phyloP scores from a whole-genome alignment of 179 eudicot genomes.

The Corrigiola litoralis region DNA sequence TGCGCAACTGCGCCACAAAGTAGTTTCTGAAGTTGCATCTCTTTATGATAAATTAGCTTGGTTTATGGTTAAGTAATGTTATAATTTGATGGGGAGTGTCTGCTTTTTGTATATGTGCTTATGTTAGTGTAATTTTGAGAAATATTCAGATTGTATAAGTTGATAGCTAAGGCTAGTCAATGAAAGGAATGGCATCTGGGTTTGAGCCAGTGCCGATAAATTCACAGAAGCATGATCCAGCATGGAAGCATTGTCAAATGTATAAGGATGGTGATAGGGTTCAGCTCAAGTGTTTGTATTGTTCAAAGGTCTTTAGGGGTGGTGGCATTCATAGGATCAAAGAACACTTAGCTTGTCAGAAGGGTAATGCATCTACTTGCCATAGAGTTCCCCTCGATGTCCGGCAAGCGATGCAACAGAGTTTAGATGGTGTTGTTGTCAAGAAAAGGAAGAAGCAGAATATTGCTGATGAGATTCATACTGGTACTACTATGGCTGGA shows the following conservation, averaged over 20 bases:
- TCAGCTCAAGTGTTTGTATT: conserved; percentile 82
- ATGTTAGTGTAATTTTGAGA: neutral
- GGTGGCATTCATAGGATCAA: conserved; percentile 97
- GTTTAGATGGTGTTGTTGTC: conserved; percentile 55
- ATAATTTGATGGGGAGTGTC: neutral
- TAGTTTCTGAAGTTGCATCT: no score
- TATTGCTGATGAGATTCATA: conserved; percentile 41
- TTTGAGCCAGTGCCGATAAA: conserved; percentile 67
- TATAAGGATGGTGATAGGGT: conserved; percentile 66
- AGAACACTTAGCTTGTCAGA: conserved; percentile 89
- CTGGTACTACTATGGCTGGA: conserved; percentile 6
- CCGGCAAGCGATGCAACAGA: conserved; percentile 68
- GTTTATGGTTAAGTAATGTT: neutral
- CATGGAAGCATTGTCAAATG: conserved; percentile 91
- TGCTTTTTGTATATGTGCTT: no score
- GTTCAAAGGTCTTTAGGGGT: conserved; percentile 82
- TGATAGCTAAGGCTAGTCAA: neutral
- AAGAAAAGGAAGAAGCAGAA: conserved; percentile 85
- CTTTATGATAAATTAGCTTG: no score
- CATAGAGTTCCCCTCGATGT: conserved; percentile 68
- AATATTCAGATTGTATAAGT: conserved; percentile 15
- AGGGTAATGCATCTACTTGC: conserved; percentile 90
- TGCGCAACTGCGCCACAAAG: no score
- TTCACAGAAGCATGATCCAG: conserved; percentile 93
- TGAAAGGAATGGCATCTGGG: conserved; percentile 43